phyloP scores from a whole-genome alignment of 345 rosid genomes.

The Bretschneidera sinensis region DNA sequence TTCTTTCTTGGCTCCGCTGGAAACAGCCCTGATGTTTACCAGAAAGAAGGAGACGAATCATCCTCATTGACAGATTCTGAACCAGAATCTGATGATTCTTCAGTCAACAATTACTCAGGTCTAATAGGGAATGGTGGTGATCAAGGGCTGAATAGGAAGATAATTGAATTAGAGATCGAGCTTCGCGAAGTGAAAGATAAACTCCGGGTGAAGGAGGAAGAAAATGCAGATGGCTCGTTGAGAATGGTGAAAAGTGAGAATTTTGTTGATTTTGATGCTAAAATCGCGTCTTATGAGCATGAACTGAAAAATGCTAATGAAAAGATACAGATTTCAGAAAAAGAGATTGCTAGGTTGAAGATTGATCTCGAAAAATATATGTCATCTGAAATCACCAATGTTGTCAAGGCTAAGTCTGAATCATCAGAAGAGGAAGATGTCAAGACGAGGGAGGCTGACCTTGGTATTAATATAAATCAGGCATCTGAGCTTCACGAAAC shows the following conservation, averaged over 20 bases:
- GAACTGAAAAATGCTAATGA: slow-evolving; percentile 51
- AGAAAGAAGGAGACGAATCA: slow-evolving; percentile 65
- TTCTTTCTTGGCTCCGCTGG: slow-evolving; percentile 61
- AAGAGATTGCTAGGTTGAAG: slow-evolving; percentile 48
- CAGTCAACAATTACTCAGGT: slow-evolving; percentile 54
- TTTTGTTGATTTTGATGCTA: slow-evolving; percentile 33
- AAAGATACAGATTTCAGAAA: slow-evolving; percentile 42
- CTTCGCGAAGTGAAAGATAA: slow-evolving; percentile 55
- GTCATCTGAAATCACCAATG: slow-evolving; percentile 22
- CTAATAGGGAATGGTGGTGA: slow-evolving; percentile 38
- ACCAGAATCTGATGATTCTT: slow-evolving; percentile 64
- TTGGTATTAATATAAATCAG: slow-evolving; percentile 15
- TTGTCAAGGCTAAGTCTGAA: slow-evolving; percentile 28
- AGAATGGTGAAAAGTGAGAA: slow-evolving; percentile 27
- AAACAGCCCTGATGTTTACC: slow-evolving; percentile 42
- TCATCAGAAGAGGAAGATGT: slow-evolving; percentile 17
- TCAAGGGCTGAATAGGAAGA: slow-evolving; percentile 38
- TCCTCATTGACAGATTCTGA: slow-evolving; percentile 68
- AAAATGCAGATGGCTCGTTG: slow-evolving; percentile 29
- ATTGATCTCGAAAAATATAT: slow-evolving; percentile 43
- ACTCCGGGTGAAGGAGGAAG: slow-evolving; percentile 45
- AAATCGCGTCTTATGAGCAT: slow-evolving; percentile 46
- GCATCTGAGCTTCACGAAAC: slow-evolving; percentile 21
- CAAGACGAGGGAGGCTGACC: slow-evolving; percentile 21
- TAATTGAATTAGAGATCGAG: slow-evolving; percentile 55